These are phyloP conservation scores for Pholiota conissans DNA, from an alignment of 768 basidiomycete species.

Conservation along the genomic window DNA sequence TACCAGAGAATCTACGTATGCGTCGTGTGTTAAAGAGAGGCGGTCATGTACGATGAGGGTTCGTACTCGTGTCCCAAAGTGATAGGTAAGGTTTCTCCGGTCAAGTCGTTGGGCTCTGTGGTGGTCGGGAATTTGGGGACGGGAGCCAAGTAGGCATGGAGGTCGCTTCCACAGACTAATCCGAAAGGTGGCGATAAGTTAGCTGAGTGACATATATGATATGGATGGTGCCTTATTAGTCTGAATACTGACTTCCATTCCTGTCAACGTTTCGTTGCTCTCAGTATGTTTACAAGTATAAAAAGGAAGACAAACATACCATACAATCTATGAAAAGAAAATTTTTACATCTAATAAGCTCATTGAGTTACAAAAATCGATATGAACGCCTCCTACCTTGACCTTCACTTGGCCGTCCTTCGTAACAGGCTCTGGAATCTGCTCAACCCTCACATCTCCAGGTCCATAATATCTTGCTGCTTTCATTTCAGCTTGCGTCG, in stretches of 20 bases:
- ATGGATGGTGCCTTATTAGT: neutral
- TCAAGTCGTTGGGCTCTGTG: conserved; percentile 27
- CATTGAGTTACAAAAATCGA: neutral
- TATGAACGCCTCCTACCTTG: conserved; percentile 33
- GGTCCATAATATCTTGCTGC: conserved; percentile 40
- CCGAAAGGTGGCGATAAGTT: neutral
- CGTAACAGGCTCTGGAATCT: conserved; percentile 27
- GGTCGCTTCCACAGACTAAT: conserved; percentile 41
- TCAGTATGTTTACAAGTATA: too few relatives aligned
- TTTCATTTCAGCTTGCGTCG: conserved; percentile 39
- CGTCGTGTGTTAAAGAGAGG: neutral
- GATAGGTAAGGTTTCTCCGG: neutral
- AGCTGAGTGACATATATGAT: neutral
- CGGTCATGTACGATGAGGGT: neutral
- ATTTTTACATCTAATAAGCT: neutral
- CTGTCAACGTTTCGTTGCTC: too few relatives aligned
- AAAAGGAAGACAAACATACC: too few relatives aligned
- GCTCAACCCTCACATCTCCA: neutral
- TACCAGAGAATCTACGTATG: conserved; percentile 29
- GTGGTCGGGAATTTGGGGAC: conserved; percentile 29
- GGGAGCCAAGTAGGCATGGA: conserved; percentile 39
- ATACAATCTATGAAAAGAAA: neutral
- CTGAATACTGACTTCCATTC: neutral
- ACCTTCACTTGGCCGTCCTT: conserved; percentile 42
- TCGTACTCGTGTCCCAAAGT: neutral